These are phyloP conservation scores for Boletus barrowsii DNA, from an alignment of 768 basidiomycete species.

Conservation along the genomic window DNA sequence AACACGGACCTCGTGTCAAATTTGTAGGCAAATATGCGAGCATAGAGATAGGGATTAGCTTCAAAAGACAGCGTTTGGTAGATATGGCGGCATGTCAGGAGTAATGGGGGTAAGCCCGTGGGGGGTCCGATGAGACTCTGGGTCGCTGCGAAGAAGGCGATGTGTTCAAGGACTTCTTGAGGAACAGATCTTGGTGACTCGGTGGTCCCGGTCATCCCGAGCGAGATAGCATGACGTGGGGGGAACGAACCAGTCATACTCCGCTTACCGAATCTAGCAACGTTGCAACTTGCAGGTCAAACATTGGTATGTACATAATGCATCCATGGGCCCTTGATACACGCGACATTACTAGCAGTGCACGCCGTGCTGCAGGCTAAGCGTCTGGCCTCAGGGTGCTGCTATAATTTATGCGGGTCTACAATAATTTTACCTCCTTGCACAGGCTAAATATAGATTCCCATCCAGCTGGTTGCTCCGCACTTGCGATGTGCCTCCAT, in stretches of 20 bases:
- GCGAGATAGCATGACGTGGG: neutral
- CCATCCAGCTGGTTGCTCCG: slow-evolving; percentile 39
- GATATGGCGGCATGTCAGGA: slow-evolving; percentile 47
- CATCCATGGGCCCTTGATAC: slow-evolving; percentile 5
- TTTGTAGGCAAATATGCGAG: slow-evolving; percentile 61
- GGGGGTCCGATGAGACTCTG: slow-evolving; percentile 58
- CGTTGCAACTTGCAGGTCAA: neutral
- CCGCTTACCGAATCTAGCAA: slow-evolving; percentile 8
- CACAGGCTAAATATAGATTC: slow-evolving; percentile 54
- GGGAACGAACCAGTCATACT: neutral
- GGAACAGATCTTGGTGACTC: slow-evolving; percentile 49
- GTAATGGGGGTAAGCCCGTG: slow-evolving; percentile 52
- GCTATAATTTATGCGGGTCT: neutral
- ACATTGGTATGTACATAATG: neutral
- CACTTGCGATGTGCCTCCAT: slow-evolving; percentile 36
- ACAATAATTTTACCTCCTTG: slow-evolving; percentile 32
- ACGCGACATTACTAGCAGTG: neutral
- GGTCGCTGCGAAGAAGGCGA: slow-evolving; percentile 65
- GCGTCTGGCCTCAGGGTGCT: neutral
- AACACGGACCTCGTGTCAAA: slow-evolving; percentile 58
- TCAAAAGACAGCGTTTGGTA: slow-evolving; percentile 48
- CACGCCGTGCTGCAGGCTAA: neutral
- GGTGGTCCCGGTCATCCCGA: slow-evolving; percentile 15
- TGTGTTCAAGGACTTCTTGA: slow-evolving; percentile 74
- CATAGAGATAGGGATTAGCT: slow-evolving; percentile 68